Base-by-base conservation (phyloP, 768 basidiomycete genomes). In the Suillus clintonianus region DNA sequence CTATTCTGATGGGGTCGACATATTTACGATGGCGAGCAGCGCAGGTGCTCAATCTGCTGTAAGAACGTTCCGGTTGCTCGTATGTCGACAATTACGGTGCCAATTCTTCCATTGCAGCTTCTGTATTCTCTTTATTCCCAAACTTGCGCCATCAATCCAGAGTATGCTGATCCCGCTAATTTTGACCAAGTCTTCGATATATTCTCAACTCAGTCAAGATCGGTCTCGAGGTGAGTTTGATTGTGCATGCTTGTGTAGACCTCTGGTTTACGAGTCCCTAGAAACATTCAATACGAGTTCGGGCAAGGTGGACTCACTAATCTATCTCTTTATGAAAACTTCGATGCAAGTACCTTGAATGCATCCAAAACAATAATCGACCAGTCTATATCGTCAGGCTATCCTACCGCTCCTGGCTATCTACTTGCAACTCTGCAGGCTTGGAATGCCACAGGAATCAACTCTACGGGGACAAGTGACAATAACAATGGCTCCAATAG, bases 21-120 rank as follows among this genome's bases (percentile, higher is more conserved):
- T 96, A 59, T 94, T 97, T 75, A 93, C 92, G 0, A 81, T 93
- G 47, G 94, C 92, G 24, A 80, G 83, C 47, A 86, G 90, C 65
- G 81, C 86, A 65, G 95, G 95, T 5, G 95, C 95, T 1, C 84
- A 86, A 41, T 89, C 91, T 15, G 92, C 91, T 39, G 91, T 92
- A 69, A 71, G 86, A 78, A 32, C 30, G 41, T 22, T 30, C 36
- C 36, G 37, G n/a, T 22, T 34, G 9, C 15, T 41, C 22, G 22
- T 51, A 17, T 4, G n/a, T 66, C 58, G 37, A 64, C 57, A 55
- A 58, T 22, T 15, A 45, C 51, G 36, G 34, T 19, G 9, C 11
- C 43, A 43, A 30, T 45, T 22, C 24, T 4, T 14, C 32, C 42
- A 61, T 50, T 19, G 15, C 64, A 94, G 92, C 78, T 97, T 15